Evolutionary conservation across 2,329 filamentous ascomycete species (phyloP), one percentile per base, ranked within the genome.

Genomic region (Fusarium xyrophilum): DNA sequence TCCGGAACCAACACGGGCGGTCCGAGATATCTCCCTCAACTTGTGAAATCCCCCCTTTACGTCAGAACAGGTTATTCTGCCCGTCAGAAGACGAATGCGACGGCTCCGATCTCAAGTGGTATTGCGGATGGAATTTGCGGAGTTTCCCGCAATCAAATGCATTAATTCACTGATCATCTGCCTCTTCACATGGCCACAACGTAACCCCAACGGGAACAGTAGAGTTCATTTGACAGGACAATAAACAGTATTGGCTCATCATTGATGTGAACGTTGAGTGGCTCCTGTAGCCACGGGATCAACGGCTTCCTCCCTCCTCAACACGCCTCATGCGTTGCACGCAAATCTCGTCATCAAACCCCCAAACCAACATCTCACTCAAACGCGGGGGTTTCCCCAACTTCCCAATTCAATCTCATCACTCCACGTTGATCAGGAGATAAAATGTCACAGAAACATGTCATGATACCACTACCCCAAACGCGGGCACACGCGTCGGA

Each of bases 401-500:
- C 40, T 60, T 39, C 43, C 42, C 25, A 2, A 30, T 33, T n/a
- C 3, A 21, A 19, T 15, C 2, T 1, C 38, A n/a, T 9, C 13
- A 8, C 15, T 23, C 46, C 13, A 7, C 10, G 8, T n/a, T 21
- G 1, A 48, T 65, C 62, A 65, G 42, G 62, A 65, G 62, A 65
- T 13, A 50, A 21, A 11, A 19, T 6, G 38, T 44, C 60, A 63
- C 32, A 23, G 43, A 28, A 48, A 47, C 23, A 50, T 51, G 32
- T 27, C 14, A 56, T 43, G 43, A 25, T 35, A 57, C 51, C 38
- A 46, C 17, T 47, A 47, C 38, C 51, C 51, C 39, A 60, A 61
- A 43, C 47, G 62, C 60, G 62, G 62, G 62, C 62, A 65, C 62
- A 65, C 60, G 54, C 65, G 65, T 65, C 62, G 62, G 62, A 65